Conservation (phyloP, 495 filamentous ascomycete genomes). For the Talaromyces nanjingensis region DNA sequence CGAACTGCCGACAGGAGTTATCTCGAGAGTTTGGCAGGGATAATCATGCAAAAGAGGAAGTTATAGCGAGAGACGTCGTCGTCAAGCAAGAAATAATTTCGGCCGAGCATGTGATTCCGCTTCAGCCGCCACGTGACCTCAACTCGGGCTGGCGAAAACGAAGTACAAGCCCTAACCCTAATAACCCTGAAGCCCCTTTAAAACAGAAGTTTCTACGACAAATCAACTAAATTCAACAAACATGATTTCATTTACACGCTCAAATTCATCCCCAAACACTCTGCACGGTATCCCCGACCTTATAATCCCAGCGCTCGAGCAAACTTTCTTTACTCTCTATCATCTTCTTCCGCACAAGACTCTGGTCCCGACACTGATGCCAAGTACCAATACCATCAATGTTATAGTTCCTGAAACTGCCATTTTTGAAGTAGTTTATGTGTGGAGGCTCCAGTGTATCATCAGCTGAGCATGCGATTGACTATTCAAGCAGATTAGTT, state of each 20-base stretch:
- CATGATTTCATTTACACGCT: background rate
- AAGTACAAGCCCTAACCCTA: background rate
- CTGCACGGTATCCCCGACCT: constrained; percentile 1
- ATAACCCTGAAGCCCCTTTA: background rate
- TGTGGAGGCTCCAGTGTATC: constrained; percentile 2
- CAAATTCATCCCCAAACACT: background rate
- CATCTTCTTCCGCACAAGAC: background rate
- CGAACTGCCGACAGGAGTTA: background rate
- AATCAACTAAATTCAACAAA: background rate
- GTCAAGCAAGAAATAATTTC: background rate
- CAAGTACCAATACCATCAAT: background rate
- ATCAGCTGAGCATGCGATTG: background rate
- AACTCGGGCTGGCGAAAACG: background rate
- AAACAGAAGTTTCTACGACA: background rate
- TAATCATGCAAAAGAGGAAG: constrained; percentile 4
- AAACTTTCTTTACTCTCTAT: background rate
- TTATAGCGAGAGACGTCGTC: constrained; percentile 1
- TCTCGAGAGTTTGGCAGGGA: background rate
- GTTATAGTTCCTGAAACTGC: background rate
- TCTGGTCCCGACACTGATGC: constrained; percentile 3
- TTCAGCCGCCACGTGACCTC: background rate
- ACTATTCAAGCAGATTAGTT: background rate
- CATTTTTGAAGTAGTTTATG: background rate
- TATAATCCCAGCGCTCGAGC: background rate
- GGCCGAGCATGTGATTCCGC: constrained; percentile 1